Base-by-base conservation (phyloP, 208 protist genomes). In the Leishmania braziliensis region DNA sequence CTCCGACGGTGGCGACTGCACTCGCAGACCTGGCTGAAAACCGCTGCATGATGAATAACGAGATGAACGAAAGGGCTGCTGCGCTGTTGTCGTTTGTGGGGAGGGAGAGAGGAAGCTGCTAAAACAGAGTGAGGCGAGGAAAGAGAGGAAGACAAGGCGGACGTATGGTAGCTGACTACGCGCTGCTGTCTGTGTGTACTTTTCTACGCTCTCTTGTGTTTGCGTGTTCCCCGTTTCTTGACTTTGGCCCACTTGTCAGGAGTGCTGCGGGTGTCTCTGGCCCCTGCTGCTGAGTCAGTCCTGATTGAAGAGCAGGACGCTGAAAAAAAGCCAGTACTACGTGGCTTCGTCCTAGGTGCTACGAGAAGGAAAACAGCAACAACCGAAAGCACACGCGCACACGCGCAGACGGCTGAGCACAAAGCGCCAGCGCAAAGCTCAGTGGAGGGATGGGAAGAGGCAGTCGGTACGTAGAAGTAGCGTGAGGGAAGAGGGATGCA, bases 21-120 rank as follows among this genome's bases (percentile, higher is more conserved):
- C 81, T 77, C 20, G 68, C 66, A 36, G 29, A 75, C 78, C 71
- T 63, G 12, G 75, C 53, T 51, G 74, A 80, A 53, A 81, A 63
- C 56, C 90, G 90, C 76, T 86, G 89, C 90, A 96, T 91, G 39
- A 50, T 36, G 39, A 82, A 75, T 69, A 14, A 50, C 2, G 20
- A 9, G 12, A 29, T 23, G 12, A 51, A 18, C n/a, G 2, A 0
- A 51, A 58, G 1, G 9, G 0, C 6, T 58, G 43, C 51, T 63
- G 16, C 33, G 6, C 20, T 23, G 6, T 26, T 20, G 26, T 23
- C 5, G 6, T 76, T 60, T 76, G 4, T 62, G 9, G 51, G 14
- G 18, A 83, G 72, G 71, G 29, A 66, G 36, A 48, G 39, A 75
- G 39, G 65, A 12, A 79, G 36, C 16, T 26, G 8, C 36, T 48